Base-by-base conservation (phyloP, 108 stramenopile species). In the Nitzschia sp. region DNA sequence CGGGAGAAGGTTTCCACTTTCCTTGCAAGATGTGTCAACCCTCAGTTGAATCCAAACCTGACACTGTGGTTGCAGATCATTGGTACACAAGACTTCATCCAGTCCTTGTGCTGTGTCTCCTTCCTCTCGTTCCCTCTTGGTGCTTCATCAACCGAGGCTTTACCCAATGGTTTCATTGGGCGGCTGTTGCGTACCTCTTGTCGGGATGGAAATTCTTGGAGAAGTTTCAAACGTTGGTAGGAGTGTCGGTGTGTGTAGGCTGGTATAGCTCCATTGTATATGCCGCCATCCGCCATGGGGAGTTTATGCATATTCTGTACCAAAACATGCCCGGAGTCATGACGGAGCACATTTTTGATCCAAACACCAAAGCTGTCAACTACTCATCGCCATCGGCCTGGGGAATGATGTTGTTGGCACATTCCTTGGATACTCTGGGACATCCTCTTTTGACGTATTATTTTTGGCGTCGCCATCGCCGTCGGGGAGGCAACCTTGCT, bases 161-260 rank as follows among this genome's bases (percentile, higher is more conserved):
- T 46, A 85, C 84, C 11, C 67, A 69, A 29, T 85, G 84, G 84
- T 85, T 85, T 42, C 84, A 85, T 42, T 69, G 67, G 51, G 67
- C 51, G 7, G 69, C 79, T 9, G 12, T 85, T 50, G 54, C 58
- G 3, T 80, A 82, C 42, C 10, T 74, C 15, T 38, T 81, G 56
- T 74, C 81, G 10, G 57, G 63, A 12, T 72, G 41, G 22, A 11
- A 56, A 11, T 85, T 82, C 64, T 50, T 85, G 19, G 69, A 67
- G 14, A 55, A 64, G 44, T 65, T 78, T 38, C 65, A 75, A 34
- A 59, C 75, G 3, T 39, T 81, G 0, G 54, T 64, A 26, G 83
- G 83, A 14, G 51, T 54, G 6, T 67, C 57, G 5, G 81, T 85
- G 38, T 80, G 72, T 46, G 10, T 77, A 7, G 84, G 84, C 1